These are phyloP conservation scores for Blastobotrys malaysiensis DNA, from an alignment of 1,139 yeast genomes.

Conservation along the genomic window DNA sequence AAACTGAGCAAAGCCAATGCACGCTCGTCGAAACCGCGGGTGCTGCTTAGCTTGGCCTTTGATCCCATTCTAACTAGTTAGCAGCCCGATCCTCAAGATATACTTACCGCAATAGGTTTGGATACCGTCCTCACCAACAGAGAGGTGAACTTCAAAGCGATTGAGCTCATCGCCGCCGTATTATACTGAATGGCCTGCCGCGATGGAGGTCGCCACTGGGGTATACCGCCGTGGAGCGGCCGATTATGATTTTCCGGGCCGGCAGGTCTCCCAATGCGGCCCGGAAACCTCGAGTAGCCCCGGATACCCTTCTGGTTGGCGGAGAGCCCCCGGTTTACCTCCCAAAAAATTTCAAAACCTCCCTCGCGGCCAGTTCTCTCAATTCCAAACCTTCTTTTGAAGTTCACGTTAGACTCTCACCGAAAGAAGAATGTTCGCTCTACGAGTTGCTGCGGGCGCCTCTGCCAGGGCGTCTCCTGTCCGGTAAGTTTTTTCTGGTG, in stretches of 20 bases:
- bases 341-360: not conserved
- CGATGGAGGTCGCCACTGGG: no score
- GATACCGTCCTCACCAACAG: constrained; percentile 72
- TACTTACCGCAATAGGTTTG: constrained; percentile 65
- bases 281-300: not conserved
- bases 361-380: not conserved
- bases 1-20: constrained; percentile 69
- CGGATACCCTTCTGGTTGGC: not conserved
- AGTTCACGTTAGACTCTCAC: not conserved
- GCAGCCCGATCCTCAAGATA: not conserved
- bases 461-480: constrained; percentile 19
- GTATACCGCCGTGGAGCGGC: no score
- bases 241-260: not conserved
- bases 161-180: constrained; percentile 32
- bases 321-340: not conserved
- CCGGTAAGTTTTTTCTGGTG: constrained; percentile 20
- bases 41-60: constrained; percentile 76
- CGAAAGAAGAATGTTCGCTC: constrained; percentile 24
- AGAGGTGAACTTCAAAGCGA: constrained; percentile 73
- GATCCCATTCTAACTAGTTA: constrained; percentile 41
- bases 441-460: constrained; percentile 28
- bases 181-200: not conserved
- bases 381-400: not conserved
- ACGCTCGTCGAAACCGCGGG: constrained; percentile 53
- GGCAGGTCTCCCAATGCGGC: not conserved